Evolutionary conservation across 805 yeast species (phyloP).

Genomic region (Candida hungchunana): DNA sequence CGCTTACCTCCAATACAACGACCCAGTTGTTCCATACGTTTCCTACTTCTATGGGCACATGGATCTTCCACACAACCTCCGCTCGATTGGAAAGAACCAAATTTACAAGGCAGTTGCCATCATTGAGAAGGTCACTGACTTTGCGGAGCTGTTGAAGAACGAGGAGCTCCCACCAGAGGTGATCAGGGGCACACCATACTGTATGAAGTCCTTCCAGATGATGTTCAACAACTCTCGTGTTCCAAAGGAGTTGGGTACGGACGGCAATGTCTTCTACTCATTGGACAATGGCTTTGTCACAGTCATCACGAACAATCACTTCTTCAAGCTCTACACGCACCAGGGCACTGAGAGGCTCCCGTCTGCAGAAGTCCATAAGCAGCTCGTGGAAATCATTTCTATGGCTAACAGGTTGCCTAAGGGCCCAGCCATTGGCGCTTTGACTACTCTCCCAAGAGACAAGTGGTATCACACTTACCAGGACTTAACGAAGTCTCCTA

Average conservation of each 20-base stretch:
- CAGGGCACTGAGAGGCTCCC: conserved; percentile 39
- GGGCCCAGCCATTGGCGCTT: conserved; percentile 52
- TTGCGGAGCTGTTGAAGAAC: conserved; percentile 59
- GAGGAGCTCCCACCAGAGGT: conserved; percentile 78
- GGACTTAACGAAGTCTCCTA: conserved; percentile 54
- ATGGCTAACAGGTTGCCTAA: conserved; percentile 29
- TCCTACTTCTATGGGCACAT: conserved; percentile 86
- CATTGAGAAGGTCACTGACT: conserved; percentile 61
- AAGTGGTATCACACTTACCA: conserved; percentile 62
- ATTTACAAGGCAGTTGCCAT: conserved; percentile 73
- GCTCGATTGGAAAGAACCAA: conserved; percentile 55
- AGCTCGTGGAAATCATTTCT: conserved; percentile 51
- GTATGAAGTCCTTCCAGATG: conserved; percentile 88
- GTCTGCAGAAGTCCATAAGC: conserved; percentile 48
- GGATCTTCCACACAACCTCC: conserved; percentile 43
- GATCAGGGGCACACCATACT: conserved; percentile 74
- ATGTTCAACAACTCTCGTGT: conserved; percentile 89
- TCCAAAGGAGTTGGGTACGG: conserved; percentile 59
- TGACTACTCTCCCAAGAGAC: conserved; percentile 84
- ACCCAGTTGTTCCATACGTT: conserved; percentile 92
- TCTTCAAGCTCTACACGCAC: conserved; percentile 72
- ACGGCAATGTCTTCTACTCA: conserved; percentile 53
- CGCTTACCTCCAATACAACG: conserved; percentile 86
- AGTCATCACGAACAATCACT: conserved; percentile 71
- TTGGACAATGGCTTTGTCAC: conserved; percentile 58